These are phyloP conservation scores for Acacia confusa DNA, from an alignment of 306 rosid species.

Conservation along the genomic window DNA sequence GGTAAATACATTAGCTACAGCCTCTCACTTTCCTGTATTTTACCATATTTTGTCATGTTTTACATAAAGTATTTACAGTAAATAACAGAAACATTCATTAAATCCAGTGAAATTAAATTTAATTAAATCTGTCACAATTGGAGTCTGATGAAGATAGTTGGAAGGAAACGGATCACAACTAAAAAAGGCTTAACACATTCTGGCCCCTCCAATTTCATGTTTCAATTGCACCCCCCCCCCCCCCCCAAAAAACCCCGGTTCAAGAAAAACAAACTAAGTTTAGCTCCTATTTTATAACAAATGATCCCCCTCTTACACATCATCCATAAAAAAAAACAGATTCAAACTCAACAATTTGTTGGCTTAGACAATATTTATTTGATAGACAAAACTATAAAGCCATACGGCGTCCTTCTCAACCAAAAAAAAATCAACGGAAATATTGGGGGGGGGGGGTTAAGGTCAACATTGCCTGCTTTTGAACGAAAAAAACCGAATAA, in stretches of 20 bases:
- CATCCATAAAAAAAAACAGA: not conserved
- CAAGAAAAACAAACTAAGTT: not conserved
- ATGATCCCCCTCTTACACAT: not conserved
- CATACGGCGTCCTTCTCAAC: not conserved
- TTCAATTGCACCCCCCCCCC: not conserved
- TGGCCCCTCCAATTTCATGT: not conserved
- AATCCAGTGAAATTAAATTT: slow-evolving; percentile 2
- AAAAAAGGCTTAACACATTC: not conserved
- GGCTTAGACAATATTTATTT: not conserved
- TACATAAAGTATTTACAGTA: not conserved
- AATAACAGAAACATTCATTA: not conserved
- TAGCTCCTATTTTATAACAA: not conserved
- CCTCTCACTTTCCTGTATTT: not conserved
- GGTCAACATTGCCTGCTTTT: not conserved
- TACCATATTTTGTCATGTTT: slow-evolving; percentile 1
- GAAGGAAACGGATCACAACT: not conserved
- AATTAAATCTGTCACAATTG: not conserved
- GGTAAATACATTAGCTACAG: not conserved
- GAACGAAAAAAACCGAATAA: not conserved
- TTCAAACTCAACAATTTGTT: not conserved
- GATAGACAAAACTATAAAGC: not conserved
- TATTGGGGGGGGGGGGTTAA: not conserved
- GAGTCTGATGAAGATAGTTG: slow-evolving; percentile 11
- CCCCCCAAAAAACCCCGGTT: no score
- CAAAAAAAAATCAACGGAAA: not conserved